Base-by-base conservation (phyloP, 139 green algal species). In the Closterium sp. region DNA sequence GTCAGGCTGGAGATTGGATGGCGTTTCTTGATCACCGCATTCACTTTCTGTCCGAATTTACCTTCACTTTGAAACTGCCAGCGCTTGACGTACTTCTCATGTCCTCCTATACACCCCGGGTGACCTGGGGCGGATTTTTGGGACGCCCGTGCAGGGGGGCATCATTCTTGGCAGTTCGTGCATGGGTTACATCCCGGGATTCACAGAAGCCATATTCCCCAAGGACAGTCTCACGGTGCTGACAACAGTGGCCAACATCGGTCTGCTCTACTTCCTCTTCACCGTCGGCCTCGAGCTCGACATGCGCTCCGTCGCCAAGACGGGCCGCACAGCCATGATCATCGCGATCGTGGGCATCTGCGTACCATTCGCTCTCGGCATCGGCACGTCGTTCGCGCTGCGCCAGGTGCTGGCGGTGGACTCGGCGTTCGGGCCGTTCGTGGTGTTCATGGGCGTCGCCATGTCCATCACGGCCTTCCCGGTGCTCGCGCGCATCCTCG, bases 381-480 rank as follows among this genome's bases (percentile, higher is more conserved):
- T 90, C 36, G 93, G 85, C 38, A 85, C 84, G 4, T 88, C 90
- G 2, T 86, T 91, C 21, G 93, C 84, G 38, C 86, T 95, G 6
- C 34, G 88, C 19, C 87, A 92, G n/a, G 85, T 95, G 23, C 92
- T 94, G 28, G 33, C 8, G 0, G 87, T 93, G 19, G 32, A 91
- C 4, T 89, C 91, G 19, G 86, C 85, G 34, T 91, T 89, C 33
- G 69, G 33, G 4, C 85, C 93, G 21, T 95, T 95, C 87, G 34
- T 95, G 1, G 55, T 95, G 12, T 95, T 95, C 76, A 94, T 90
- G 30, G 94, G 94, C 30, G 93, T 94, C 25, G 91, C 89, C 38
- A 92, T 95, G 94, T 93, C 93, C 8, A 94, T 95, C 91, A 95
- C 94, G 10, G 94, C 94, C 21, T 95, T 95, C 89, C 94, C 94